Conservation (phyloP, 768 basidiomycete genomes). For the Podaxis pistillaris region DNA sequence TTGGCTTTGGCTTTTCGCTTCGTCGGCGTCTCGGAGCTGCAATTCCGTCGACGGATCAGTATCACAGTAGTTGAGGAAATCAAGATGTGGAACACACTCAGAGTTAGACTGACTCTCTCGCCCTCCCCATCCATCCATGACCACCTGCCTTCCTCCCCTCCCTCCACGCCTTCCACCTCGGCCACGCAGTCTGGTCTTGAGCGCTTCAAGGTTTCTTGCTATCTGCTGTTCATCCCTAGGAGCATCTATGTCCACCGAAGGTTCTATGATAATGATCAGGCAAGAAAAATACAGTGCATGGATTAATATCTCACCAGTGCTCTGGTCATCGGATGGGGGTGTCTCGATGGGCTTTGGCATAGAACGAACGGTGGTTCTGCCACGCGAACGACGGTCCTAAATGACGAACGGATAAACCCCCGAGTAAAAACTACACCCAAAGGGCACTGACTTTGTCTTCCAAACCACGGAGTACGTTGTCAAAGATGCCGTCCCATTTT, state of each 20-base stretch:
- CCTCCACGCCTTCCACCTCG: constrained; percentile 62
- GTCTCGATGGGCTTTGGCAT: constrained; percentile 37
- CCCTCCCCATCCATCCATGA: constrained; percentile 39
- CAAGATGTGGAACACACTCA: constrained; percentile 51
- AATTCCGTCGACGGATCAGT: constrained; percentile 5
- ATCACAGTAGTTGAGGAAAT: neutral
- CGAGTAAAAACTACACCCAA: constrained; percentile 36
- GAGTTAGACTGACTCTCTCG: constrained; percentile 63
- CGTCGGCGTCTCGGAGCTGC: constrained; percentile 59
- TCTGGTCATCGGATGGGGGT: constrained; percentile 61
- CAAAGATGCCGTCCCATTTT: constrained; percentile 81
- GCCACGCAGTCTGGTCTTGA: constrained; percentile 83
- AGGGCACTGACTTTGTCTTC: constrained; percentile 69
- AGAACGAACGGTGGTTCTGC: constrained; percentile 40
- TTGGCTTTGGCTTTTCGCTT: constrained; percentile 69
- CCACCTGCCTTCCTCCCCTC: constrained; percentile 46
- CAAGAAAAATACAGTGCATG: constrained; percentile 17
- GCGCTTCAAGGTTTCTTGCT: constrained; percentile 84
- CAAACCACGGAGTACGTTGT: constrained; percentile 68
- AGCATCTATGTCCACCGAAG: constrained; percentile 36
- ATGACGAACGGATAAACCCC: neutral
- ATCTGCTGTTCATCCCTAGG: constrained; percentile 86
- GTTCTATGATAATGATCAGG: constrained; percentile 41
- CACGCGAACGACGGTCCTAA: constrained; percentile 73
- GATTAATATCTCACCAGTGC: constrained; percentile 43